Conservation (phyloP, 805 yeast genomes). For the Priceomyces melissophilus region DNA sequence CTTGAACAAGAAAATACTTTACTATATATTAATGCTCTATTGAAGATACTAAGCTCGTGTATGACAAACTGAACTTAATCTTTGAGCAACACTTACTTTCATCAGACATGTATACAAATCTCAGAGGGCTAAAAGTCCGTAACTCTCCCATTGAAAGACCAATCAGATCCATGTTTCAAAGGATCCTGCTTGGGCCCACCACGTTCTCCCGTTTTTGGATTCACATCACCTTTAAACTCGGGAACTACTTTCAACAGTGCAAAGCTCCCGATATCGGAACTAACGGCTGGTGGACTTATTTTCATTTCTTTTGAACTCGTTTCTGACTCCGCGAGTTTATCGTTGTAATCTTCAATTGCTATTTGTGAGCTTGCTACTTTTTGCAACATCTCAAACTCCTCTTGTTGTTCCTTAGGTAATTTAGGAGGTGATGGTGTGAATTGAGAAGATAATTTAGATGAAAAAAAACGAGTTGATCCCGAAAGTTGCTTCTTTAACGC, state of each 20-base stretch:
- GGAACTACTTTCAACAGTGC: slow-evolving; percentile 76
- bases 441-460: slow-evolving; percentile 22
- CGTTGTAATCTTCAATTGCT: slow-evolving; percentile 72
- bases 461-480: slow-evolving; percentile 9
- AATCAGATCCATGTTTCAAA: slow-evolving; percentile 75
- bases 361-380: slow-evolving; percentile 75
- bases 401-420: slow-evolving; percentile 77
- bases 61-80: too few species aligned
- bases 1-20: too few species aligned
- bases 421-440: slow-evolving; percentile 56
- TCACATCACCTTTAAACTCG: slow-evolving; percentile 91
- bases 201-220: slow-evolving; percentile 91
- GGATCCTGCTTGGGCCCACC: slow-evolving; percentile 99
- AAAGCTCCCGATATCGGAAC: slow-evolving; percentile 58
- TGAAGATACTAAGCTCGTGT: too few species aligned
- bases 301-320: slow-evolving; percentile 17
- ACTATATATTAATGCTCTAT: too few species aligned
- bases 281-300: slow-evolving; percentile 24
- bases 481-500: neutral
- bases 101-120: neutral
- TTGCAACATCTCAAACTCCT: slow-evolving; percentile 86
- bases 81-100: neutral
- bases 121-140: slow-evolving; percentile 67
- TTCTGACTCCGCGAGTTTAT: slow-evolving; percentile 32
- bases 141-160: slow-evolving; percentile 93